Evolutionary conservation across 768 basidiomycete genomes (phyloP).

Genomic region (Lentinula guzmanii): DNA sequence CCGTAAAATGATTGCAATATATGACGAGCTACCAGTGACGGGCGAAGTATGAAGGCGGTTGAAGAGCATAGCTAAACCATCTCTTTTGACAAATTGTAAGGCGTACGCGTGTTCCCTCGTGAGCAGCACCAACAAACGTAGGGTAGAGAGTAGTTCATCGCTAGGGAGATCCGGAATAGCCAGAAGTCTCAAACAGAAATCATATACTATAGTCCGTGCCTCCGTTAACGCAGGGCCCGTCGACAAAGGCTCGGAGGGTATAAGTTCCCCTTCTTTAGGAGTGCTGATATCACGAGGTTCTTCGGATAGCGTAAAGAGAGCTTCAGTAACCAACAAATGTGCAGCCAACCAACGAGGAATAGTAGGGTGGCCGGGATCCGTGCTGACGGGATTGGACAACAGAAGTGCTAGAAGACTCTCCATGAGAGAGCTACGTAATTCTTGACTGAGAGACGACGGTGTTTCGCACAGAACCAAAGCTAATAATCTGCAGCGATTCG

Average conservation of each 20-base stretch:
- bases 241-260: conserved; percentile 42
- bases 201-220: conserved; percentile 63
- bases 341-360: conserved; percentile 86
- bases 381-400: conserved; percentile 45
- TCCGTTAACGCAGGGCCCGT: conserved; percentile 58
- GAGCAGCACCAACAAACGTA: conserved; percentile 80
- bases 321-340: conserved; percentile 80
- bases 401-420: conserved; percentile 64
- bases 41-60: conserved; percentile 56
- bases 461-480: conserved; percentile 79
- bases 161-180: conserved; percentile 55
- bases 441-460: conserved; percentile 49
- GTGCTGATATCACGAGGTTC: conserved; percentile 60
- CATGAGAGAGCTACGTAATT: conserved; percentile 55
- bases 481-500: conserved; percentile 79
- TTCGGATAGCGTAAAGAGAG: conserved; percentile 70
- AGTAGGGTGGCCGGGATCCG: conserved; percentile 45
- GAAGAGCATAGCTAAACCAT: conserved; percentile 62
- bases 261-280: conserved; percentile 67
- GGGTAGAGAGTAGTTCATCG: conserved; percentile 76
- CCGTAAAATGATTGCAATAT: conserved; percentile 84
- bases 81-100: conserved; percentile 57
- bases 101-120: conserved; percentile 69
- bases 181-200: conserved; percentile 72
- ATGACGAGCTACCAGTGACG: conserved; percentile 68